Evolutionary conservation across 805 yeast species (phyloP).

Genomic region (Yarrowia sp.): DNA sequence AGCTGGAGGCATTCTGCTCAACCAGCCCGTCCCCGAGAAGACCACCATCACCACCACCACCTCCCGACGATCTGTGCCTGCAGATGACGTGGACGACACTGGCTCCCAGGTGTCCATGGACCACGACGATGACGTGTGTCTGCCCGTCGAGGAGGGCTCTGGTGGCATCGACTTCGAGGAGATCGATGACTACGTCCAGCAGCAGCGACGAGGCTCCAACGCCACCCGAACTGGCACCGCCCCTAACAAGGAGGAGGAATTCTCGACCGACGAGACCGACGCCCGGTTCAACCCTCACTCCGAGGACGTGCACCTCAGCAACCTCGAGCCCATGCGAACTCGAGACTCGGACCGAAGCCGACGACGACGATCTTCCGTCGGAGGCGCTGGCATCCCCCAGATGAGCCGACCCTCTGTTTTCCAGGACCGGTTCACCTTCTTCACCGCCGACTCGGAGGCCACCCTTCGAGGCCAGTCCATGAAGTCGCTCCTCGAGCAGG

Average conservation of each 20-base stretch:
- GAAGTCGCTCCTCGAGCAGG: conserved; percentile 68
- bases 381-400: conserved; percentile 9
- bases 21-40: conserved; percentile 36
- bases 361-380: conserved; percentile 22
- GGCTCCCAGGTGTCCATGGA: conserved; percentile 54
- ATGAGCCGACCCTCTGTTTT: conserved; percentile 20
- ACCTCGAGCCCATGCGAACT: conserved; percentile 27
- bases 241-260: conserved; percentile 32
- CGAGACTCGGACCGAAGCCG: conserved; percentile 37
- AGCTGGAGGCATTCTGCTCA: conserved; percentile 43
- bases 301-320: conserved; percentile 10
- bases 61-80: conserved; percentile 11
- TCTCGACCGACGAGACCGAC: conserved; percentile 29
- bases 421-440: conserved; percentile 78
- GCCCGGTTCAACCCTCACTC: conserved; percentile 6
- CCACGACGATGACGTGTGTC: conserved; percentile 96
- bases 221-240: conserved; percentile 25
- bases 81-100: conserved; percentile 39
- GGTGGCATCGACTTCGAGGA: conserved; percentile 90
- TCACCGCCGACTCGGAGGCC: conserved; percentile 82
- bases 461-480: conserved; percentile 90
- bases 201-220: conserved; percentile 33
- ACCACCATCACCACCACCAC: background rate
- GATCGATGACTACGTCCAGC: conserved; percentile 75
- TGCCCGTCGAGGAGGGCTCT: conserved; percentile 78